Percentiles rank a stretch among this genome's conserved stretches.
phyloP scores from a whole-genome alignment of 2,329 filamentous ascomycete genomes.

The Fusarium penzigii region DNA sequence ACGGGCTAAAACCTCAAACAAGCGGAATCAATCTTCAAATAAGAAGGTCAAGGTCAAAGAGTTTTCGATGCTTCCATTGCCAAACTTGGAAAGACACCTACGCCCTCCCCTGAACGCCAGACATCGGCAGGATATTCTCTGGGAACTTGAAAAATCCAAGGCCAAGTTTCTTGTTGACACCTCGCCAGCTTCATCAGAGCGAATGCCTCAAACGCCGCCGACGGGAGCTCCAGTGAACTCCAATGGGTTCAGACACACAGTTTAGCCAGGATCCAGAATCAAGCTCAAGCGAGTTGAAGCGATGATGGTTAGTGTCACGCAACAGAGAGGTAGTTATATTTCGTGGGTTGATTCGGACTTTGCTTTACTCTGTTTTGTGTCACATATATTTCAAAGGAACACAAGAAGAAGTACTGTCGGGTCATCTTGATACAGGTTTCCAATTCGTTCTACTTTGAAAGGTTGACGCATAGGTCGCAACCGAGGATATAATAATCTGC shows the following conservation, averaged over 20 bases:
- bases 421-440: too few relatives aligned
- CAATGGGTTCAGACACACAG: slow-evolving; percentile 7
- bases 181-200: slow-evolving; percentile 4
- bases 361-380: too few relatives aligned
- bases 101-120: slow-evolving; percentile 9
- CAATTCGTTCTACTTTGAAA: too few relatives aligned
- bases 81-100: slow-evolving; percentile 25
- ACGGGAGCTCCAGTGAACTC: background rate
- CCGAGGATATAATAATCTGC: too few relatives aligned
- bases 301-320: too few relatives aligned
- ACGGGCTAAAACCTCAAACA: slow-evolving; percentile 1
- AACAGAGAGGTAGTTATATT: too few relatives aligned
- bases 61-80: slow-evolving; percentile 22
- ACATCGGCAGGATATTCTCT: slow-evolving; percentile 28
- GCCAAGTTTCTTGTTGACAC: slow-evolving; percentile 29
- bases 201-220: background rate
- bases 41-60: slow-evolving; percentile 19
- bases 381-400: too few relatives aligned
- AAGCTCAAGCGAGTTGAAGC: background rate
- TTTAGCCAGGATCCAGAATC: background rate
- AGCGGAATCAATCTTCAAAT: slow-evolving; percentile 4
- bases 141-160: slow-evolving; percentile 30
- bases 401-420: too few relatives aligned
- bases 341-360: too few relatives aligned
- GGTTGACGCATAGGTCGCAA: too few relatives aligned